Conservation (phyloP, 2,329 filamentous ascomycete genomes). For the Penicillium oxalicum region DNA sequence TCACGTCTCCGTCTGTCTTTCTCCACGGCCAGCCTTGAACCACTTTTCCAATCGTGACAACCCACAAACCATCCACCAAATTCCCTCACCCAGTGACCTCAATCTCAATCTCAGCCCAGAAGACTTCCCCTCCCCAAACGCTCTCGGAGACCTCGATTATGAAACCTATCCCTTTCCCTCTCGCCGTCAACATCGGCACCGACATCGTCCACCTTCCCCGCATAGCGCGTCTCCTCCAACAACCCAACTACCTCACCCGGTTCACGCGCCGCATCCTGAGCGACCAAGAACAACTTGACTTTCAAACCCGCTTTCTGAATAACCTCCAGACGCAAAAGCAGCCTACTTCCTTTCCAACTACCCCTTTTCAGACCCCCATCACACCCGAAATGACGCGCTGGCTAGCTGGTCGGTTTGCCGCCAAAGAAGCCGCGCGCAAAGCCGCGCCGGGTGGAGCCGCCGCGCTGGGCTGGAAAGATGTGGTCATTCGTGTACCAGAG, state of each 20-base stretch:
- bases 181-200: conserved; percentile 65
- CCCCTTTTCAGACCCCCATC: conserved; percentile 2
- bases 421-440: conserved; percentile 71
- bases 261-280: conserved; percentile 39
- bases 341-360: background rate
- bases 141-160: conserved; percentile 13
- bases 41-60: too few species aligned
- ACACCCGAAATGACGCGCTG: conserved; percentile 36
- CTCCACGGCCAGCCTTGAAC: too few species aligned
- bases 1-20: too few species aligned
- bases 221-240: conserved; percentile 54
- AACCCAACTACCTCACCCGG: conserved; percentile 33
- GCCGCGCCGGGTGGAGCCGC: conserved; percentile 53
- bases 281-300: conserved; percentile 35
- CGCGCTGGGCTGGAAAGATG: conserved; percentile 56
- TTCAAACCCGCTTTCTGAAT: conserved; percentile 27
- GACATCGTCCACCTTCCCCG: conserved; percentile 70
- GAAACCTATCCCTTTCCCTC: conserved; percentile 50
- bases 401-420: conserved; percentile 56
- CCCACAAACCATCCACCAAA: too few species aligned
- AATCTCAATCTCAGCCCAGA: too few species aligned
- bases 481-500: conserved; percentile 40
- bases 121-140: too few species aligned
- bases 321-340: background rate
- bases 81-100: too few species aligned